Evolutionary conservation across 208 protist species (phyloP), one percentile per base, ranked within the genome.

Genomic region (Wallacemonas sp.): DNA sequence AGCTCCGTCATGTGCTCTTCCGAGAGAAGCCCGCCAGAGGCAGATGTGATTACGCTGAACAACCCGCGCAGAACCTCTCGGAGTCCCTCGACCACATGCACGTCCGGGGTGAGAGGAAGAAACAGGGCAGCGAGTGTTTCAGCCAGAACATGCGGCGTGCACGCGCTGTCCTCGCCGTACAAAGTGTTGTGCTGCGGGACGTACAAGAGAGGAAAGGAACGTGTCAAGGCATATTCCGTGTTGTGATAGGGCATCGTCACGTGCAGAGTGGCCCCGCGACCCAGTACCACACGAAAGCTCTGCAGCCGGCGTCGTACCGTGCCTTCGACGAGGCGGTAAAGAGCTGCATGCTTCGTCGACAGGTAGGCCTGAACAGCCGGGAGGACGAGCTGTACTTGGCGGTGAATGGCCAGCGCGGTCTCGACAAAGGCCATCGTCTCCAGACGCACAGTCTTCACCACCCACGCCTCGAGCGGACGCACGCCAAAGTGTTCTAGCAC

Each of bases 151-250:
- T 38, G 62, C 5, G 77, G 51, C 2, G 79, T 66, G 49, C 80
- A 80, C 41, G 71, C 62, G 44, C 75, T 84, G 15, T 77, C 68
- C 1, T 42, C 71, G 24, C 82, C 84, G 68, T 93, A 95, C 11
- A 95, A 22, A 15, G 79, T 78, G 73, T 91, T 81, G 66, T 91
- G 84, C 41, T 70, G 72, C n/a, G 59, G 62, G 2, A 95, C 70
- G 69, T 95, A 95, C 44, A 62, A 42, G 3, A 84, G 72, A 9
- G 69, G 68, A 1, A 91, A 26, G 1, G 44, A 45, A 4, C 79
- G 78, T 9, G 21, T 8, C 68, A 80, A 70, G 1, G 47, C 44
- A 67, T 87, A 91, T 15, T 64, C 33, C 15, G 41, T 39, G 1
- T 65, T 46, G n/a, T 65, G 28, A 46, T 78, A 70, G 39, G 49